Evolutionary conservation across 495 filamentous ascomycete genomes (phyloP), one percentile per base, ranked within the genome.

Genomic region (Xylaria palmicola): DNA sequence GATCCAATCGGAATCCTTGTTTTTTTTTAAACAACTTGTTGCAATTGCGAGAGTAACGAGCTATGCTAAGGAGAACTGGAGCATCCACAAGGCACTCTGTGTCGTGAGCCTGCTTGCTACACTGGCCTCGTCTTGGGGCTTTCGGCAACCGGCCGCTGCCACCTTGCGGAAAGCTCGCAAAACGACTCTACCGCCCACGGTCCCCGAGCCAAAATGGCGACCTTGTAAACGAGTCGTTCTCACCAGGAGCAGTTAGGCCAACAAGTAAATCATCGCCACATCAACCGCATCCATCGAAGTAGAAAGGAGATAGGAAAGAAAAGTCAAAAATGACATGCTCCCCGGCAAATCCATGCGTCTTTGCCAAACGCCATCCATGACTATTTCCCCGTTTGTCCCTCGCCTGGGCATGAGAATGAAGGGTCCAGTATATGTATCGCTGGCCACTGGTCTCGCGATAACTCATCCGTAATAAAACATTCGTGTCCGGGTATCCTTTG

Each of bases 341-440:
- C n/a, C 66, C 59, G 32, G 60, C 64, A 69, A 62, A 56, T 43
- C 67, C 66, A 52, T 22, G 67, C 65, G 67, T 72, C 66, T 72
- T 72, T 72, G 64, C 43, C 67, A 59, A 72, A 69, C 69, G 66
- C 69, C 69, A 29, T 52, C 67, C 64, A 67, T 72, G 69, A 67
- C 41, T 54, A 50, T 55, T 54, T 47, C 48, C 58, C 57, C 30
- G 48, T 32, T 15, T 48, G 59, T 17, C 59, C 27, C 47, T 53
- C 48, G 27, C 24, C 45, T 51, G 12, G 24, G 12, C 6, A 58
- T 34, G 47, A 50, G 47, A 37, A 34, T 26, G 36, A 32, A 36
- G 22, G 8, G 29, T 8, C 27, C 39, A 36, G 57, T 41, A 45
- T n/a, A n/a, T 8, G 27, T 44, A 22, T 39, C 61, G 64, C 37